phyloP scores from a whole-genome alignment of 306 rosid species.

The Vigna nakashimae region DNA sequence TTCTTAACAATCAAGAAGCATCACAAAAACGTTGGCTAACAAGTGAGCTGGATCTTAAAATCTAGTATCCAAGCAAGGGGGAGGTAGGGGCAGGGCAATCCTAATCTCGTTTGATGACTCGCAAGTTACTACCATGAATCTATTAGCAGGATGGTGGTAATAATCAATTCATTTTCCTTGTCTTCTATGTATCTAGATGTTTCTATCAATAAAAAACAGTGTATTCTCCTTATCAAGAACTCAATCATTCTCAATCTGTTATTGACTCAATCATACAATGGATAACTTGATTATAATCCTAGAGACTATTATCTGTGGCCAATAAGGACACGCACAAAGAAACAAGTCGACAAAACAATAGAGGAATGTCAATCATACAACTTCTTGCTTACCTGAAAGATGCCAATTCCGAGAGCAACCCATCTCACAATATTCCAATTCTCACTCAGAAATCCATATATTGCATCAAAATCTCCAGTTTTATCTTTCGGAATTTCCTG shows the following conservation, averaged over 20 bases:
- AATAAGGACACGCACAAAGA: not conserved
- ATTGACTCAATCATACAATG: not conserved
- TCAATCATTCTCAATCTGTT: conserved; percentile 1
- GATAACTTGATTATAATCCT: not conserved
- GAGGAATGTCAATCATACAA: conserved; percentile 20
- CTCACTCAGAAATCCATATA: conserved; percentile 68
- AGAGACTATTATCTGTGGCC: not conserved
- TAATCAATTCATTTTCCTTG: conserved; percentile 2
- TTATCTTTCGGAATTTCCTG: conserved; percentile 86
- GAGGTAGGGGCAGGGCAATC: not conserved
- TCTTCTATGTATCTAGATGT: not conserved
- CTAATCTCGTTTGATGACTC: not conserved
- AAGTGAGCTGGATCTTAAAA: not conserved
- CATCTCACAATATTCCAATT: conserved; percentile 85
- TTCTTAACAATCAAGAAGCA: conserved; percentile 8
- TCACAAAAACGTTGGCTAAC: not conserved
- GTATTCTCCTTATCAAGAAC: not conserved
- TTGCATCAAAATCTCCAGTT: conserved; percentile 80
- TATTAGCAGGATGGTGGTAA: conserved; percentile 17
- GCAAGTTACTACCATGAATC: not conserved
- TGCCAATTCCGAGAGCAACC: conserved; percentile 91
- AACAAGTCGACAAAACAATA: not conserved
- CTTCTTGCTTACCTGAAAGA: conserved; percentile 75
- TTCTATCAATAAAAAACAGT: not conserved
- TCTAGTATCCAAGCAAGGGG: not conserved